Evolutionary conservation across 2,329 filamentous ascomycete species (phyloP).

Genomic region (Zopfia rhizophila): DNA sequence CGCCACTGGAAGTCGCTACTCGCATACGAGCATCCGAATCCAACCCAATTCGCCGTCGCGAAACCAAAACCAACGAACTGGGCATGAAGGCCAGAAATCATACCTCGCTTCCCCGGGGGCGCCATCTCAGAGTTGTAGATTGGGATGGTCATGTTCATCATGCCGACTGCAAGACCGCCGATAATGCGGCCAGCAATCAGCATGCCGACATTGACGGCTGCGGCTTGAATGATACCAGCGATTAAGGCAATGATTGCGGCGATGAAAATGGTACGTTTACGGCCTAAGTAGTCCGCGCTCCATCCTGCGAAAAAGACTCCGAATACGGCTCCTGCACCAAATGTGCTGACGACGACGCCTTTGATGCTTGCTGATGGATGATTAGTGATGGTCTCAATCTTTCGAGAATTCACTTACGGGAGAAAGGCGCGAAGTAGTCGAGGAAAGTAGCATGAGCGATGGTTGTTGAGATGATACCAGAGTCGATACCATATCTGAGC

Average conservation of each 20-base stretch:
- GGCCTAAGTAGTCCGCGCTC: conserved; percentile 19
- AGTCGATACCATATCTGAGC: conserved; percentile 23
- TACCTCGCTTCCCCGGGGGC: conserved; percentile 63
- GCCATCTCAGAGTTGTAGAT: conserved; percentile 74
- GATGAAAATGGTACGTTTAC: conserved; percentile 39
- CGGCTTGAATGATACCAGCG: conserved; percentile 49
- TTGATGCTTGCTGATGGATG: conserved; percentile 19
- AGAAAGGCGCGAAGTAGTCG: conserved; percentile 16
- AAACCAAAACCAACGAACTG: conserved; percentile 17
- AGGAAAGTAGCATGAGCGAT: conserved; percentile 15
- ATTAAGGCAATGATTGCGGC: conserved; percentile 43
- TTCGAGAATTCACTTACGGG: conserved; percentile 70
- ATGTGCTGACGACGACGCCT: conserved; percentile 15
- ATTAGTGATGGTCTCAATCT: conserved; percentile 1
- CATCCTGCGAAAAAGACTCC: conserved; percentile 20
- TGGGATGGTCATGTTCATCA: conserved; percentile 58
- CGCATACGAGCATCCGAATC: conserved; percentile 9
- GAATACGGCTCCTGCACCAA: conserved; percentile 17
- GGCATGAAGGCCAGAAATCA: conserved; percentile 28
- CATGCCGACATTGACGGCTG: too few species aligned
- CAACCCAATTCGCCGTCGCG: conserved; percentile 6
- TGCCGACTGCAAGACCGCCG: conserved; percentile 59
- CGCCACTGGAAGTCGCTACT: conserved; percentile 8
- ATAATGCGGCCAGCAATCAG: conserved; percentile 60
- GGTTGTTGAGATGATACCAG: conserved; percentile 22